Conservation (phyloP, 1,284 basidiomycete species). For the Malassezia japonica region DNA sequence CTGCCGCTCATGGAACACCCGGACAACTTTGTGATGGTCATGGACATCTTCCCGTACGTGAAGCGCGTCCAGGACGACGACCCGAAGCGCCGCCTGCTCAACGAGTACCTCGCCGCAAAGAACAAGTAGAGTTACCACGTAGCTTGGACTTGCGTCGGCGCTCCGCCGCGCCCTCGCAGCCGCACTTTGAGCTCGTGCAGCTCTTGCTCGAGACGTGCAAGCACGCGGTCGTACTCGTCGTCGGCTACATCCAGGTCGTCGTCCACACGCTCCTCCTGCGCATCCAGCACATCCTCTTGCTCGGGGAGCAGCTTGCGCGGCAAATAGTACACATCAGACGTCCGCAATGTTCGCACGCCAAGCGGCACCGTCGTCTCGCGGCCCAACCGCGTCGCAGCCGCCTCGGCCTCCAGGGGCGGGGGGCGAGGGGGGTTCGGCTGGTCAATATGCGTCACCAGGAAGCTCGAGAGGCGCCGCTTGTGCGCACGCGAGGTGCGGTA, state of each 20-base stretch:
- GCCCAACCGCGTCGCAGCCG: neutral
- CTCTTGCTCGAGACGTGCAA: slow-evolving; percentile 8
- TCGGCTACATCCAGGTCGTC: slow-evolving; percentile 15
- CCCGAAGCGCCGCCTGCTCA: slow-evolving; percentile 3
- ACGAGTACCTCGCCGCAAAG: neutral
- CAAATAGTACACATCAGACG: slow-evolving; percentile 17
- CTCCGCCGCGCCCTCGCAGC: neutral
- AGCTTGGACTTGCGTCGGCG: neutral
- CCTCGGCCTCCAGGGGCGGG: neutral
- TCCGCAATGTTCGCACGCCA: neutral
- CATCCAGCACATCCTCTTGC: slow-evolving; percentile 19
- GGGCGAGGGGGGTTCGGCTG: neutral
- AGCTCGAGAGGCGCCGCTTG: slow-evolving; percentile 20
- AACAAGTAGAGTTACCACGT: slow-evolving; percentile 5
- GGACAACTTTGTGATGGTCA: slow-evolving; percentile 20
- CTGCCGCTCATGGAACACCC: slow-evolving; percentile 27
- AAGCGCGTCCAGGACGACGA: slow-evolving; percentile 19
- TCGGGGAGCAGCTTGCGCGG: slow-evolving; percentile 16
- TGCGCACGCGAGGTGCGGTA: slow-evolving; percentile 13
- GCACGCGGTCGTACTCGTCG: slow-evolving; percentile 14
- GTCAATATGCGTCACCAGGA: slow-evolving; percentile 15
- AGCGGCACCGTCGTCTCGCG: slow-evolving; percentile 6
- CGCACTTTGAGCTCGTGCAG: slow-evolving; percentile 3
- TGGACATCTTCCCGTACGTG: slow-evolving; percentile 20
- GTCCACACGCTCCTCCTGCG: slow-evolving; percentile 18